These are phyloP conservation scores for Saccharum spontaneum DNA, from an alignment of 176 grass and related monocot species.

Conservation along the genomic window DNA sequence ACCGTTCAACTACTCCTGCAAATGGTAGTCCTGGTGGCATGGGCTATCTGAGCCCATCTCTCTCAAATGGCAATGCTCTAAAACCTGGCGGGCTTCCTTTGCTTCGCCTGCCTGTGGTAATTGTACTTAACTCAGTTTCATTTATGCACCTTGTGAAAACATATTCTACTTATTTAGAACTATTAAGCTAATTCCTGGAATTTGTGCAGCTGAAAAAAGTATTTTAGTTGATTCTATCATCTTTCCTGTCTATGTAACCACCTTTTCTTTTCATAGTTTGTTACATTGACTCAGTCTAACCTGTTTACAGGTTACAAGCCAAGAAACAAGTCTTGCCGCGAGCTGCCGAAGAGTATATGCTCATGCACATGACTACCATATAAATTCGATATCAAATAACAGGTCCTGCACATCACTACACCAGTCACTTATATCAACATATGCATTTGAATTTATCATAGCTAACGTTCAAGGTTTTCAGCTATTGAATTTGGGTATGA, in stretches of 20 bases:
- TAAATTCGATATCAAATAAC: constrained; percentile 99
- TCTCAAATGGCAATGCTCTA: constrained; percentile 59
- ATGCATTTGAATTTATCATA: not conserved
- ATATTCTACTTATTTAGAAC: not conserved
- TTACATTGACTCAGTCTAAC: constrained; percentile 7
- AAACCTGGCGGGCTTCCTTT: constrained; percentile 48
- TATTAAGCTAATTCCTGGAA: constrained; percentile 8
- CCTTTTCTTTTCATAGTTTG: constrained; percentile 28
- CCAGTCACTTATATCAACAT: not conserved
- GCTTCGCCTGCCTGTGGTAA: constrained; percentile 89
- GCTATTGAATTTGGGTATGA: not conserved
- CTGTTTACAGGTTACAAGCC: constrained; percentile 60
- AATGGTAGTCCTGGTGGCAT: constrained; percentile 58
- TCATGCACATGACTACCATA: constrained; percentile 99
- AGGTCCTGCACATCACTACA: constrained; percentile 57
- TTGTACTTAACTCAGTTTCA: constrained; percentile 53
- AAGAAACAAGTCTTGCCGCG: constrained; percentile 70
- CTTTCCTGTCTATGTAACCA: not conserved
- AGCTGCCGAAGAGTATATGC: constrained; percentile 87
- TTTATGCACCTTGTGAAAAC: not conserved
- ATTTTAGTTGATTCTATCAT: not conserved
- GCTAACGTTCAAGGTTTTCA: not conserved
- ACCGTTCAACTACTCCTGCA: constrained; percentile 50
- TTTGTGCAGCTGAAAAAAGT: not conserved
- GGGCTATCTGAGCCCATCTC: constrained; percentile 15